Base-by-base conservation (phyloP, 108 stramenopile species). In the Nitzschia inconspicua region DNA sequence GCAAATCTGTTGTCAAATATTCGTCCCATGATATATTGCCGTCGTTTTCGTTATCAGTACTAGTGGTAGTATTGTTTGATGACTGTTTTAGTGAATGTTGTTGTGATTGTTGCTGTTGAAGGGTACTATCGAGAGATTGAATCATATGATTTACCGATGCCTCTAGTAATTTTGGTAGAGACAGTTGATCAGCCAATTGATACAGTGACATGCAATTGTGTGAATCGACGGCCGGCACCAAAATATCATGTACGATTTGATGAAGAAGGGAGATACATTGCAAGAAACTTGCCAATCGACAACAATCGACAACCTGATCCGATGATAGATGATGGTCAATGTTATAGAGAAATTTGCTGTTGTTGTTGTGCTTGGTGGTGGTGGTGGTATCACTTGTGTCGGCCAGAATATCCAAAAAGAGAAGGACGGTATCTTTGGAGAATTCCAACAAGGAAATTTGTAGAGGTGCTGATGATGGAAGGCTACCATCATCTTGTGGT, bases 171-270 rank as follows among this genome's bases (percentile, higher is more conserved):
- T 48, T 40, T 35, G 74, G 70, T 27, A 91, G 32, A 41, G 68
- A 50, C 34, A 85, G 56, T 50, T 80, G 70, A 75, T 91, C 89
- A 4, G 86, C 82, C 43, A 91, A 66, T 57, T 82, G 76, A 30
- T 74, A 82, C 47, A 91, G 49, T 8, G 72, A 73, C 53, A 80
- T 56, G 61, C 89, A 91, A 52, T 91, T 91, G 11, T 69, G 58
- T 23, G 78, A 69, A 59, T 83, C 83, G 35, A 91, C 70, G 19
- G 77, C 53, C 8, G 67, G 51, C 4, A 78, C 60, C 7, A 77
- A 53, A 4, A 44, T 60, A 4, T 79, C 76, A 8, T 80, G 63
- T 8, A 84, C 44, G 32, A 27, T 32, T 5, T 57, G 36, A 13
- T 70, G 60, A 30, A 70, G 16, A 0, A 62, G 46, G 7, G 28